phyloP scores from a whole-genome alignment of 148 eudicot species.

The Persicaria maculosa region DNA sequence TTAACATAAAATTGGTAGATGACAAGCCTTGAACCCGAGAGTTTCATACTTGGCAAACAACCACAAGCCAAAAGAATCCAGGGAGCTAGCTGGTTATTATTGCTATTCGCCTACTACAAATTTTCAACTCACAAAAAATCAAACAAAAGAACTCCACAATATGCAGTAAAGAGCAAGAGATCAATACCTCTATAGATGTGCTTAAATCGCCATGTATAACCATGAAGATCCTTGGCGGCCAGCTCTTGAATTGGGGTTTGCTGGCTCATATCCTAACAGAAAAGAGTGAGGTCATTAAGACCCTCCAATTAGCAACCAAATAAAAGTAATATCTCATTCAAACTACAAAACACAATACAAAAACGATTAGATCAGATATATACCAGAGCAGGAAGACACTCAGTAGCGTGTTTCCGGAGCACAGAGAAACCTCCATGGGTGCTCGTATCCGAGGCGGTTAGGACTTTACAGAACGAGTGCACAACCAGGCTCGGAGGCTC shows the following conservation, averaged over 20 bases:
- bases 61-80: neutral
- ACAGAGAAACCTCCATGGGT: conserved; percentile 99
- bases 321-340: neutral
- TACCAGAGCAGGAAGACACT: conserved; percentile 91
- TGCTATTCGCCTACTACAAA: neutral
- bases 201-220: conserved; percentile 77
- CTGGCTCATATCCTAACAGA: conserved; percentile 69
- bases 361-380: neutral
- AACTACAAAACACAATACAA: neutral
- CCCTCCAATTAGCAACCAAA: neutral
- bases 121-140: neutral
- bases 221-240: conserved; percentile 82
- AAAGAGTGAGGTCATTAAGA: neutral
- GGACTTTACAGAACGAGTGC: conserved; percentile 78
- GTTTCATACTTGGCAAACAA: neutral
- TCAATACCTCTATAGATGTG: conserved; percentile 85
- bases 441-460: conserved; percentile 94
- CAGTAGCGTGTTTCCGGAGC: conserved; percentile 85
- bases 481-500: conserved; percentile 63
- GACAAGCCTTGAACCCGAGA: neutral
- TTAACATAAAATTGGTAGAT: neutral
- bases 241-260: conserved; percentile 81
- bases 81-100: neutral
- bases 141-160: neutral
- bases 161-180: neutral